Conservation (phyloP, 1,284 basidiomycete species). For the Porodaedalea pini region DNA sequence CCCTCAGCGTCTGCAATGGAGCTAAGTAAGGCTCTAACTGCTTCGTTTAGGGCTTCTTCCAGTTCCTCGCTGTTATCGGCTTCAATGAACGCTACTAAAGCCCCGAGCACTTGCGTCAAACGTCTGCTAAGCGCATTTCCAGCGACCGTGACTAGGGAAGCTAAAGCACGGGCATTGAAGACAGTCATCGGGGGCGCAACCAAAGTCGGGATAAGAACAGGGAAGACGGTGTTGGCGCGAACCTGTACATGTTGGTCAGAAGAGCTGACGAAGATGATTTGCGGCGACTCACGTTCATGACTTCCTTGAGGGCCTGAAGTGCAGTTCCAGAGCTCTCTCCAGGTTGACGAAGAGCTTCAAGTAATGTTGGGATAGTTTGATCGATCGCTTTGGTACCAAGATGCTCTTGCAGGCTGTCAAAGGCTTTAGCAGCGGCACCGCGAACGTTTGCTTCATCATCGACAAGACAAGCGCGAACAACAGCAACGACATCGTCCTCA, state of each 20-base stretch:
- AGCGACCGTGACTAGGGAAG: constrained; percentile 89
- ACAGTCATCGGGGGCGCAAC: constrained; percentile 88
- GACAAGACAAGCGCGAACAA: constrained; percentile 84
- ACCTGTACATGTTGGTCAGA: constrained; percentile 48
- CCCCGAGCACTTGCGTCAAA: constrained; percentile 69
- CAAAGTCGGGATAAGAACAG: constrained; percentile 93
- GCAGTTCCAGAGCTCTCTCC: constrained; percentile 94
- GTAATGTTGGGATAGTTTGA: constrained; percentile 91
- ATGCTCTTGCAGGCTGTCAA: constrained; percentile 90
- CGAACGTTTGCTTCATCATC: constrained; percentile 89
- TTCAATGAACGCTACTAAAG: constrained; percentile 71
- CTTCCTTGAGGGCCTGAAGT: constrained; percentile 87
- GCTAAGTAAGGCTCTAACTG: constrained; percentile 66
- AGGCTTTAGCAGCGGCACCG: constrained; percentile 88
- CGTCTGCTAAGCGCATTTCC: constrained; percentile 86
- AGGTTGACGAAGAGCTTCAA: constrained; percentile 90
- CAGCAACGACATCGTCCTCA: constrained; percentile 85
- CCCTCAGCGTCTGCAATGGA: constrained; percentile 85
- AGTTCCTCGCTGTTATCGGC: constrained; percentile 70
- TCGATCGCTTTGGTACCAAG: constrained; percentile 92
- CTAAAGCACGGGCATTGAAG: constrained; percentile 94
- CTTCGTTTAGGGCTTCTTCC: constrained; percentile 68
- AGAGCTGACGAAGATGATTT: too few species aligned
- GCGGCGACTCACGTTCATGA: constrained; percentile 84
- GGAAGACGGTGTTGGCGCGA: constrained; percentile 93